Conservation (phyloP, 768 basidiomycete species). For the Amylocystis lapponica region DNA sequence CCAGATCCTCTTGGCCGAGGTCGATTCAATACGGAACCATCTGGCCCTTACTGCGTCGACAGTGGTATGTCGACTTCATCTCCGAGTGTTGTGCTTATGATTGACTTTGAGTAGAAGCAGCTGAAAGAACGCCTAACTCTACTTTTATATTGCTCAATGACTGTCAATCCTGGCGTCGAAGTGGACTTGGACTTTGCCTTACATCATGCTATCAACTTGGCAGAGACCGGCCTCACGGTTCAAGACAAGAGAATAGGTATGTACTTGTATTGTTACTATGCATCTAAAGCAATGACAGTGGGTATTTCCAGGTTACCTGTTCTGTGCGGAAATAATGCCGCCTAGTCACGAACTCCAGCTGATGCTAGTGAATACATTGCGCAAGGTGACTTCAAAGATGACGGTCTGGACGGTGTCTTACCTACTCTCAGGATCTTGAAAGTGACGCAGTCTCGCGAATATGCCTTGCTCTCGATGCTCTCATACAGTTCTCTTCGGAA, state of each 20-base stretch:
- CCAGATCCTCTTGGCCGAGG: slow-evolving; percentile 51
- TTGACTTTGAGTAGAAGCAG: slow-evolving; percentile 40
- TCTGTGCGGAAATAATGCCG: slow-evolving; percentile 71
- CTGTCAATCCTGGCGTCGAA: slow-evolving; percentile 36
- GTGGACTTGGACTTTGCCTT: slow-evolving; percentile 67
- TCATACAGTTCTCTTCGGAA: slow-evolving; percentile 55
- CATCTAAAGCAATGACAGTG: not conserved
- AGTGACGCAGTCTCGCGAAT: slow-evolving; percentile 47
- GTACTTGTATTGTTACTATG: slow-evolving; percentile 5
- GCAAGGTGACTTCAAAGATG: slow-evolving; percentile 47
- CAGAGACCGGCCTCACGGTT: slow-evolving; percentile 57
- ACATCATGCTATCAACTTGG: slow-evolving; percentile 69
- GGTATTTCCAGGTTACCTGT: slow-evolving; percentile 60
- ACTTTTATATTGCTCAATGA: slow-evolving; percentile 63
- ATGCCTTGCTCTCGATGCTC: slow-evolving; percentile 65
- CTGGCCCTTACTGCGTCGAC: slow-evolving; percentile 46
- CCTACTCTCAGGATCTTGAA: slow-evolving; percentile 64
- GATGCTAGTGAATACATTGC: slow-evolving; percentile 82
- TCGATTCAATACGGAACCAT: slow-evolving; percentile 48
- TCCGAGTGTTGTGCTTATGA: not conserved
- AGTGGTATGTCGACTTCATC: slow-evolving; percentile 39
- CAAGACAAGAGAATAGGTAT: slow-evolving; percentile 66
- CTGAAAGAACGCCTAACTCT: slow-evolving; percentile 63
- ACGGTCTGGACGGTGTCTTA: not conserved
- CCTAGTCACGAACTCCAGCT: slow-evolving; percentile 62